Base-by-base conservation (phyloP, 2,329 filamentous ascomycete genomes). In the Gnomoniopsis smithogilvyi region DNA sequence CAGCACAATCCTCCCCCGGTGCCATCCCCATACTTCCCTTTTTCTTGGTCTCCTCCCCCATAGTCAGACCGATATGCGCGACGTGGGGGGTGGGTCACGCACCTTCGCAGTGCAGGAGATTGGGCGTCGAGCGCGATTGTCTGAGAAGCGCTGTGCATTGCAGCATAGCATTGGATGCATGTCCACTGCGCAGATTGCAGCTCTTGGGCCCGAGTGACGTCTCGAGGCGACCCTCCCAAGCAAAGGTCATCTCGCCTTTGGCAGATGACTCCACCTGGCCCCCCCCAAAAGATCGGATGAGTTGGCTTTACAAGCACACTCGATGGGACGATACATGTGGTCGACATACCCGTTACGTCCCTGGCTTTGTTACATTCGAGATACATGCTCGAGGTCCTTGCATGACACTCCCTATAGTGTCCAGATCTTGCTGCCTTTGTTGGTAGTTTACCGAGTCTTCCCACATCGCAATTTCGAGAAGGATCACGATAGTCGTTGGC, bases 161-260 rank as follows among this genome's bases (percentile, higher is more conserved):
- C 59, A 54, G 50, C 54, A 58, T 58, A 58, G 50, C 54, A 60
- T 60, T 60, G 58, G 58, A 43, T 26, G 58, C 58, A 50, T 50
- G 56, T n/a, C 51, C 26, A 50, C 21, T 58, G 51, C 50, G 54
- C 54, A 54, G 58, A 61, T 58, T 61, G 51, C 54, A 51, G 21
- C 19, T 36, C 51, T 48, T 48, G 54, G 48, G 50, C 41, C 34
- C 54, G 54, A 45, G 54, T 57, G 50, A 56, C 14, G 38, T 49
- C 26, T 6, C 14, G 45, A 38, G 33, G 11, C 15, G 21, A 30
- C 33, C 54, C 46, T 19, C 33, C 21, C 33, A 15, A 19, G 51
- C 19, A 43, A 36, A 24, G 17, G 43, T 45, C 43, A 47, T 22
- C 30, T 48, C 14, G 54, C 41, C 54, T 45, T 51, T 51, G n/a